Percentiles rank a stretch among this genome's conserved stretches.
Conservation (phyloP, 1,139 yeast genomes). For the Protomyces inundatus region DNA sequence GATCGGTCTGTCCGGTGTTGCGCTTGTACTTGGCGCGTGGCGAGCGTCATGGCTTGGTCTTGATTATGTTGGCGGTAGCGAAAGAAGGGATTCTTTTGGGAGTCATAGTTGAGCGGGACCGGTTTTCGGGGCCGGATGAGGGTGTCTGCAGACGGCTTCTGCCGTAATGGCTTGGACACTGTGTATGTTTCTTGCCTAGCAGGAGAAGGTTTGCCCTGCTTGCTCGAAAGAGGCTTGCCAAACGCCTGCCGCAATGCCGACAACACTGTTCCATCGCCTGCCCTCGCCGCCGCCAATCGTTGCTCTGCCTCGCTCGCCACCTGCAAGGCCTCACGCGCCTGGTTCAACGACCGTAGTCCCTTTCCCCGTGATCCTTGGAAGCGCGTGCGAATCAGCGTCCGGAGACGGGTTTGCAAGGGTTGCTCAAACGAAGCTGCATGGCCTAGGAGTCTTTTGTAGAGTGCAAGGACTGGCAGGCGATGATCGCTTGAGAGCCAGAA, state of each 20-base stretch:
- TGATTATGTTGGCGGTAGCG: conserved; percentile 16
- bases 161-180: background rate
- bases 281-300: background rate
- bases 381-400: background rate
- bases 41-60: conserved; percentile 9
- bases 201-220: background rate
- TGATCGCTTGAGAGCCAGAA: conserved; percentile 16
- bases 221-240: background rate
- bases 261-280: background rate
- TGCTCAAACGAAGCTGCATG: background rate
- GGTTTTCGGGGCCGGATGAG: background rate
- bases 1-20: conserved; percentile 15
- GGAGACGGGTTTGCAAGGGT: background rate
- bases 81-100: conserved; percentile 12
- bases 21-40: background rate
- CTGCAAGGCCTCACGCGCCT: conserved; percentile 1
- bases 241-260: background rate
- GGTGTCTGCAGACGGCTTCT: background rate
- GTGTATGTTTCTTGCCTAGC: background rate
- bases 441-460: conserved; percentile 1
- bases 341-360: background rate
- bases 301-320: background rate
- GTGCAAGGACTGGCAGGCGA: conserved; percentile 5
- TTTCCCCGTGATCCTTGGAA: conserved; percentile 8
- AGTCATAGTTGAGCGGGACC: conserved; percentile 5